A percentile compares a stretch with the other conserved stretches of the same genome.
phyloP scores from a whole-genome alignment of 1,284 basidiomycete species.

The Papiliotrema flavescens region DNA sequence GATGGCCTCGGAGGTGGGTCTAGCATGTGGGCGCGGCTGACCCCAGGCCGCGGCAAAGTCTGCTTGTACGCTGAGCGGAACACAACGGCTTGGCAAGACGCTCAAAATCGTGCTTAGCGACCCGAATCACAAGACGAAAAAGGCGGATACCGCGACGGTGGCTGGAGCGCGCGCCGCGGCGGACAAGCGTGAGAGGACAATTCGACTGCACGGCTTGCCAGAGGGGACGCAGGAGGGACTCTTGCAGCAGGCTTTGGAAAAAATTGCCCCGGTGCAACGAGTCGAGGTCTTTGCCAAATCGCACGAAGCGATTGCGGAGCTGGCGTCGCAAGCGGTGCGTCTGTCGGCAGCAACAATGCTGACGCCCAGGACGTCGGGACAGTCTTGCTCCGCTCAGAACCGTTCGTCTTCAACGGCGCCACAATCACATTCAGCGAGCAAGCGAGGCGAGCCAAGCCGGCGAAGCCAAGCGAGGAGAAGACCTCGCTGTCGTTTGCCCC shows the following conservation, averaged over 20 bases:
- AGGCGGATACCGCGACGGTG: slow-evolving; percentile 10
- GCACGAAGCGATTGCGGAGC: slow-evolving; percentile 71
- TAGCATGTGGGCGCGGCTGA: slow-evolving; percentile 6
- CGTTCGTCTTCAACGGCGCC: slow-evolving; percentile 61
- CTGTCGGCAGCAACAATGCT: not conserved
- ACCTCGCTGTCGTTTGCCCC: slow-evolving; percentile 26
- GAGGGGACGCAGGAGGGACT: slow-evolving; percentile 73
- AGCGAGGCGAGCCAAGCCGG: slow-evolving; percentile 3
- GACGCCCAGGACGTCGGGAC: not conserved
- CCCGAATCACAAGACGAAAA: slow-evolving; percentile 33
- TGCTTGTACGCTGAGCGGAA: slow-evolving; percentile 74
- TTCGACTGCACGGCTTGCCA: slow-evolving; percentile 73
- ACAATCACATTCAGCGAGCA: slow-evolving; percentile 23
- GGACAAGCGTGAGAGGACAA: slow-evolving; percentile 58
- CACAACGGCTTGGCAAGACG: slow-evolving; percentile 56
- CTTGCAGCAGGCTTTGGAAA: slow-evolving; percentile 81
- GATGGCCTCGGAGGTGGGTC: slow-evolving; percentile 70
- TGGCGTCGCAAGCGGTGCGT: slow-evolving; percentile 68
- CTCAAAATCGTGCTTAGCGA: slow-evolving; percentile 41
- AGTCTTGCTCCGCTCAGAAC: slow-evolving; percentile 17
- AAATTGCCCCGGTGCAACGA: slow-evolving; percentile 65
- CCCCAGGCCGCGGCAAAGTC: slow-evolving; percentile 64
- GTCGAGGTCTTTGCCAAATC: slow-evolving; percentile 68
- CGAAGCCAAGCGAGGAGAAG: not conserved
- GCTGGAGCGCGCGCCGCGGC: slow-evolving; percentile 36